These are phyloP conservation scores for Wilcoxina mikolae DNA, from an alignment of 495 filamentous ascomycete genomes.

Conservation along the genomic window DNA sequence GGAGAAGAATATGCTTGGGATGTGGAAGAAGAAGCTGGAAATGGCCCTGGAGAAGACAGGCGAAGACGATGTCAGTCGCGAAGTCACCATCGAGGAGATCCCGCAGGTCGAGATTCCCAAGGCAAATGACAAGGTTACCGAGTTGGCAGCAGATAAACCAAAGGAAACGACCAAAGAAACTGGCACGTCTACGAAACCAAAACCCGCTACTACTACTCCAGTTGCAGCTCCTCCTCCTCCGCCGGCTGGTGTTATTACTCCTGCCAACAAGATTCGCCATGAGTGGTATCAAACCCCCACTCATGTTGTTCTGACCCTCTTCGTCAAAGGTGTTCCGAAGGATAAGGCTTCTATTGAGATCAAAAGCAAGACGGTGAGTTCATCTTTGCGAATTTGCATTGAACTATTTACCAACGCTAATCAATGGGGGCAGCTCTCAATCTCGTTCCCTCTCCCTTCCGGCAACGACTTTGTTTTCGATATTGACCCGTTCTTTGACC, in stretches of 20 bases:
- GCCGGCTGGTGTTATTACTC: slow-evolving; percentile 32
- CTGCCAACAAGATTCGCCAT: slow-evolving; percentile 51
- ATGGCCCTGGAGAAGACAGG: slow-evolving; percentile 39
- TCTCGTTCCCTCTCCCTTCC: slow-evolving; percentile 50
- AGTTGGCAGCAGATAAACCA: slow-evolving; percentile 28
- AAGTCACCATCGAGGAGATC: slow-evolving; percentile 46
- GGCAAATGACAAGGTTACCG: slow-evolving; percentile 29
- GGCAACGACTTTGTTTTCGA: slow-evolving; percentile 49
- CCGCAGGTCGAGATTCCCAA: slow-evolving; percentile 44
- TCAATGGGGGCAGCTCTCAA: slow-evolving; percentile 37
- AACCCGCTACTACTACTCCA: not conserved
- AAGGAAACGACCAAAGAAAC: slow-evolving; percentile 10
- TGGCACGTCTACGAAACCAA: slow-evolving; percentile 13
- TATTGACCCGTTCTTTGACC: slow-evolving; percentile 53
- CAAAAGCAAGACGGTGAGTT: slow-evolving; percentile 25
- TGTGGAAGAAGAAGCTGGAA: slow-evolving; percentile 48
- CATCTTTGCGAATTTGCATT: no score
- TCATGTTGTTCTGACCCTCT: slow-evolving; percentile 51
- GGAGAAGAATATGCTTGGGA: slow-evolving; percentile 42
- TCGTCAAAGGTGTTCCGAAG: slow-evolving; percentile 56
- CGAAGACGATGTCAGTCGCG: slow-evolving; percentile 43
- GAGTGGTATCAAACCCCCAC: slow-evolving; percentile 66
- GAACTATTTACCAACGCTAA: not conserved
- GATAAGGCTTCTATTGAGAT: slow-evolving; percentile 46
- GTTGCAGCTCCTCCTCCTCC: slow-evolving; percentile 1